Evolutionary conservation across 352 stramenopile genomes (phyloP).

Genomic region (Hyaloperonospora brassicae): DNA sequence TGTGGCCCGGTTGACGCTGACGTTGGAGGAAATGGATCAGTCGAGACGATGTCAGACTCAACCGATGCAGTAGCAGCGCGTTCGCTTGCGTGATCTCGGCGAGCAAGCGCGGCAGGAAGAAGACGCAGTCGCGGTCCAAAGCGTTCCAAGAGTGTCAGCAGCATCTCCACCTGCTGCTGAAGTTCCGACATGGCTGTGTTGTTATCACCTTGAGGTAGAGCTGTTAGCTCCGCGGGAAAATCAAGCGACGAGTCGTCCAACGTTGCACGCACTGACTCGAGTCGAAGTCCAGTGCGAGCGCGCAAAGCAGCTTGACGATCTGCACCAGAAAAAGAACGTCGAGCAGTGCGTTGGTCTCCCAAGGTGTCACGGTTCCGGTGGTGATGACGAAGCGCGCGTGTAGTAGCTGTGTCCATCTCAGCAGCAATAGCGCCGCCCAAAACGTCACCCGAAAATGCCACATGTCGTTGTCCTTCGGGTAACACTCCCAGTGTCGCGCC

Average conservation of each 20-base stretch:
- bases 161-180: slow-evolving; percentile 44
- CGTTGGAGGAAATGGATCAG: not conserved
- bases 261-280: slow-evolving; percentile 36
- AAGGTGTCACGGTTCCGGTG: slow-evolving; percentile 22
- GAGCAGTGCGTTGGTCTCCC: slow-evolving; percentile 12
- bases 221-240: slow-evolving; percentile 18
- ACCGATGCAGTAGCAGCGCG: not conserved
- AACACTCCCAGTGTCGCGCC: not conserved
- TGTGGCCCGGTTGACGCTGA: not conserved
- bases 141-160: slow-evolving; percentile 36
- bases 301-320: slow-evolving; percentile 32
- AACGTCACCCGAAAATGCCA: slow-evolving; percentile 15
- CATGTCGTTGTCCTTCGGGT: slow-evolving; percentile 11
- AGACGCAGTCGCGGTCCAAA: slow-evolving; percentile 44
- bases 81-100: slow-evolving; percentile 23
- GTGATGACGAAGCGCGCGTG: slow-evolving; percentile 19
- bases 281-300: slow-evolving; percentile 24
- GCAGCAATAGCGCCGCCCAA: slow-evolving; percentile 4
- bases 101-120: slow-evolving; percentile 35
- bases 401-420: slow-evolving; percentile 15
- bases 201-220: slow-evolving; percentile 15
- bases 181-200: slow-evolving; percentile 23
- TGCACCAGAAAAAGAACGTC: slow-evolving; percentile 14
- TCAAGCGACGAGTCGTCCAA: slow-evolving; percentile 35
- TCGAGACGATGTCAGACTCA: slow-evolving; percentile 2